Conservation (phyloP, 2,329 filamentous ascomycete species). For the Bimuria novae-zelandiae region DNA sequence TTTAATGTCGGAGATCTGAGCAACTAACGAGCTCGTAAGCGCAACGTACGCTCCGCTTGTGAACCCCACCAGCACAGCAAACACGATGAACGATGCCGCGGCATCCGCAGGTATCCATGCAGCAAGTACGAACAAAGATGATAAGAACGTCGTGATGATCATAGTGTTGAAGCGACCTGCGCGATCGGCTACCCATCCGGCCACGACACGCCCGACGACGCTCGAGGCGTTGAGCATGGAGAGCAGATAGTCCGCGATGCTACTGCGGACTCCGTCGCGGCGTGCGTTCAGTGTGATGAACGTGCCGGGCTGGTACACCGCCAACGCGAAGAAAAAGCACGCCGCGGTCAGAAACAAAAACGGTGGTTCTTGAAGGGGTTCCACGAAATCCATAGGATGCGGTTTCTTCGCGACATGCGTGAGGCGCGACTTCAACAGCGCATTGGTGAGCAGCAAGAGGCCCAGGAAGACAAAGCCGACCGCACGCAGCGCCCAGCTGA, state of each 20-base stretch:
- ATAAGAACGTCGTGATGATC: background rate
- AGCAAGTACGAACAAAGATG: background rate
- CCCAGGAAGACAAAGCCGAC: constrained; percentile 1
- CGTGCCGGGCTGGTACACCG: background rate
- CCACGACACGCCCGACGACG: background rate
- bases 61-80: constrained; percentile 1
- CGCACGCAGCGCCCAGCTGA: constrained; percentile 1
- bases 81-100: background rate
- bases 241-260: background rate
- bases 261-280: background rate
- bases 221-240: constrained; percentile 3
- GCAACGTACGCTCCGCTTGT: background rate
- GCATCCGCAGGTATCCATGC: background rate
- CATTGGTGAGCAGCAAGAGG: background rate
- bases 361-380: background rate
- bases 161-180: constrained; percentile 4
- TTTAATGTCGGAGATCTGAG: constrained; percentile 7
- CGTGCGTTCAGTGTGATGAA: background rate
- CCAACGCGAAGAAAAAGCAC: constrained; percentile 2
- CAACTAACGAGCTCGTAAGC: background rate
- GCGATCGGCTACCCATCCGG: constrained; percentile 1
- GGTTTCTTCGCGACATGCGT: background rate
- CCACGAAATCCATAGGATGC: background rate
- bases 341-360: background rate
- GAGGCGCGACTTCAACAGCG: background rate